These are phyloP conservation scores for Lupinus albus DNA, from an alignment of 306 rosid species.

Conservation along the genomic window DNA sequence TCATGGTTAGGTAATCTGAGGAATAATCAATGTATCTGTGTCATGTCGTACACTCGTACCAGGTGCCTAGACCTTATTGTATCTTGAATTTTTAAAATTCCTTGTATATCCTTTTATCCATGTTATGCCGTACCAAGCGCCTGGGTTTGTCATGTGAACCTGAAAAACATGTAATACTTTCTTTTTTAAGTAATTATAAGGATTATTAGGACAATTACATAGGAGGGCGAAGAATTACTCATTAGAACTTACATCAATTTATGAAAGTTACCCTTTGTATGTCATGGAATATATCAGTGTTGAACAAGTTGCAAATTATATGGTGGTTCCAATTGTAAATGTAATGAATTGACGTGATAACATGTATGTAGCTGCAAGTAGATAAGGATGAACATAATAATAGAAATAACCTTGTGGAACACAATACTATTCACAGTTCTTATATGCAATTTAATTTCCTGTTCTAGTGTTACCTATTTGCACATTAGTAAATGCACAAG, in stretches of 20 bases:
- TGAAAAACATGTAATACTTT: neutral
- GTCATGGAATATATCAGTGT: neutral
- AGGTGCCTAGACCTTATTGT: no score
- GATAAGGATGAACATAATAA: constrained; percentile 9
- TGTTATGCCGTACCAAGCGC: no score
- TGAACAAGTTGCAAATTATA: constrained; percentile 8
- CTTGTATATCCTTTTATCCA: no score
- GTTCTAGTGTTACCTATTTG: constrained; percentile 8
- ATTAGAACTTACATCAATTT: neutral
- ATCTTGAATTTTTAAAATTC: no score
- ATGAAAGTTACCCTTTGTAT: neutral
- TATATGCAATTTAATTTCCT: constrained; percentile 8
- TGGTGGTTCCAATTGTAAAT: constrained; percentile 2
- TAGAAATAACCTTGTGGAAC: neutral
- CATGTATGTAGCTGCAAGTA: neutral
- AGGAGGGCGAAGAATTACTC: neutral
- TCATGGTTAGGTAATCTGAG: no score
- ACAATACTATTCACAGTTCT: neutral
- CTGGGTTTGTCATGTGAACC: neutral
- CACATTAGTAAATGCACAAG: neutral
- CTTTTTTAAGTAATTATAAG: neutral
- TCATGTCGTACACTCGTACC: no score
- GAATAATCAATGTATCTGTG: no score
- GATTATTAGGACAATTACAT: neutral
- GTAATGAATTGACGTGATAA: neutral